Evolutionary conservation across 1,284 basidiomycete genomes (phyloP).

Genomic region (Sporisorium iseilematis-ciliati): DNA sequence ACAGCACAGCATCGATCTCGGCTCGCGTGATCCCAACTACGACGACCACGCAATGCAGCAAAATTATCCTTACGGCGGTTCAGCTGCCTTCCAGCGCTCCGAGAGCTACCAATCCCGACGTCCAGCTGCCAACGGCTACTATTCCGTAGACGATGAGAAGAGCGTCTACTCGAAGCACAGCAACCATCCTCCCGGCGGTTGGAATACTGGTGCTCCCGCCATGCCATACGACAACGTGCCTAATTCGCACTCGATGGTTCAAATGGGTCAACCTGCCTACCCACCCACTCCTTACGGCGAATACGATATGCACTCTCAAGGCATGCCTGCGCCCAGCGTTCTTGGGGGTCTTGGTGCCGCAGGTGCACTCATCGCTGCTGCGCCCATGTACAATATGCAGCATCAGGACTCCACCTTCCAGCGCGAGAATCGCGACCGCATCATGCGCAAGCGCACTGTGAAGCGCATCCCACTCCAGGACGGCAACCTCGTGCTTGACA

Average conservation of each 20-base stretch:
- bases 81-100: constrained; percentile 37
- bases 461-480: constrained; percentile 67
- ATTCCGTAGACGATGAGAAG: constrained; percentile 42
- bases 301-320: constrained; percentile 16
- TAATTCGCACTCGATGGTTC: constrained; percentile 35
- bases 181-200: constrained; percentile 28
- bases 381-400: constrained; percentile 34
- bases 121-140: constrained; percentile 18
- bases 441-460: constrained; percentile 70
- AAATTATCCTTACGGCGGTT: constrained; percentile 30
- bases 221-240: constrained; percentile 27
- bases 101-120: constrained; percentile 28
- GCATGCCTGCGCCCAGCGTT: constrained; percentile 27
- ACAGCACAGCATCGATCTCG: constrained; percentile 39
- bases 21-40: constrained; percentile 17
- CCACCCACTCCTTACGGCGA: constrained; percentile 37
- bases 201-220: constrained; percentile 13
- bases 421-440: constrained; percentile 46
- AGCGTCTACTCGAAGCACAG: constrained; percentile 46
- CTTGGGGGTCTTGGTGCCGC: constrained; percentile 34
- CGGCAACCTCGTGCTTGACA: constrained; percentile 70
- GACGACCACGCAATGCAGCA: constrained; percentile 32
- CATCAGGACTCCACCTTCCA: constrained; percentile 28
- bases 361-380: constrained; percentile 42
- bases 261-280: constrained; percentile 35